Conservation (phyloP, 805 yeast genomes). For the Candida taoyuanica region DNA sequence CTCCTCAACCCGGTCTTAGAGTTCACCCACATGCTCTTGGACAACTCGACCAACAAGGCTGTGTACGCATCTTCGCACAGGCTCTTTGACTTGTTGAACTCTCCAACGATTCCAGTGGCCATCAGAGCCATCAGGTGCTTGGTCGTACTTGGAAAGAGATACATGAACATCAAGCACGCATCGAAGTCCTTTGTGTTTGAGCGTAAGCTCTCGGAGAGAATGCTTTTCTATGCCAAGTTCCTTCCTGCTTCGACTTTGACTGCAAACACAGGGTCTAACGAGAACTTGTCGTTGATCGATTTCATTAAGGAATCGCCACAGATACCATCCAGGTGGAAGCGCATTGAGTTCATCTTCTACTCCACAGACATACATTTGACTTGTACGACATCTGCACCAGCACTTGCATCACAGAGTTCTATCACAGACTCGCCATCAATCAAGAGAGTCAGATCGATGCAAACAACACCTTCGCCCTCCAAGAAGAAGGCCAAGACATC, state of each 20-base stretch:
- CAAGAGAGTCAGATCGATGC: slow-evolving; percentile 14
- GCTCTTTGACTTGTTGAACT: slow-evolving; percentile 51
- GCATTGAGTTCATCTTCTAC: slow-evolving; percentile 50
- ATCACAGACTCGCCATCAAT: slow-evolving; percentile 15
- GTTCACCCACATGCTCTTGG: slow-evolving; percentile 60
- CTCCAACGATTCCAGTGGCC: slow-evolving; percentile 56
- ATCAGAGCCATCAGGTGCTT: slow-evolving; percentile 58
- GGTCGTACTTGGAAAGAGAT: slow-evolving; percentile 56
- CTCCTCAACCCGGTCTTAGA: slow-evolving; percentile 48
- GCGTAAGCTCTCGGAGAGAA: slow-evolving; percentile 25
- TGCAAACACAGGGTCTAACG: slow-evolving; percentile 30
- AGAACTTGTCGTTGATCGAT: slow-evolving; percentile 43
- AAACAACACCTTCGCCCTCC: slow-evolving; percentile 16
- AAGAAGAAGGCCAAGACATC: slow-evolving; percentile 15
- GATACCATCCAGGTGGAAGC: slow-evolving; percentile 54
- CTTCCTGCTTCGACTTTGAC: slow-evolving; percentile 44
- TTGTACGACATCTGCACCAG: not conserved
- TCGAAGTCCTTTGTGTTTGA: slow-evolving; percentile 19
- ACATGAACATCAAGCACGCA: slow-evolving; percentile 36
- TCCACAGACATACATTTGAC: slow-evolving; percentile 7
- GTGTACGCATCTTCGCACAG: slow-evolving; percentile 65
- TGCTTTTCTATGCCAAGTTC: slow-evolving; percentile 44
- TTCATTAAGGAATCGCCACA: slow-evolving; percentile 38
- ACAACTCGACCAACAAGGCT: slow-evolving; percentile 62
- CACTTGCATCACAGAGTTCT: slow-evolving; percentile 3